Conservation (phyloP, 2,329 filamentous ascomycete species). For the Microdochium bolleyi region DNA sequence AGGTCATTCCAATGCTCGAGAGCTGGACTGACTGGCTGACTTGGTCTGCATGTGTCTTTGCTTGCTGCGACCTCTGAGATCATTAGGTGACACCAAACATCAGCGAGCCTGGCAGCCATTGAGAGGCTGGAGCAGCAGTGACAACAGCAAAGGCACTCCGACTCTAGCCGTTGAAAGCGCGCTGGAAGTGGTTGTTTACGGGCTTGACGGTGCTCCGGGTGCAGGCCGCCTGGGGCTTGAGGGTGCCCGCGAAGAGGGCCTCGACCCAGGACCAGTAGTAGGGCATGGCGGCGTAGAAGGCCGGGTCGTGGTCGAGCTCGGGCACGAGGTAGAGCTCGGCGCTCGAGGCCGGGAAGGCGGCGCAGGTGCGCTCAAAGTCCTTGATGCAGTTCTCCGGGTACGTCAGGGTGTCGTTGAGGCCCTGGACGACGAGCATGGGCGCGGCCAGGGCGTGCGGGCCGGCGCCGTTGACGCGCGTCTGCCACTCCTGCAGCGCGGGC, state of each 20-base stretch:
- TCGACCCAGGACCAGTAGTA: neutral
- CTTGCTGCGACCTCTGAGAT: no score
- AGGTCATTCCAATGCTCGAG: no score
- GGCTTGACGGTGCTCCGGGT: neutral
- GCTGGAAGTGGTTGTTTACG: neutral
- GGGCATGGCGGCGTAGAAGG: neutral
- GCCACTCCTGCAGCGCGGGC: neutral
- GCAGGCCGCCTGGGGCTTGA: neutral
- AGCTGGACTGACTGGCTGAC: no score
- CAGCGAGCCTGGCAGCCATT: no score
- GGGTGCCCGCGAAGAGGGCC: neutral
- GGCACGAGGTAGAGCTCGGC: neutral
- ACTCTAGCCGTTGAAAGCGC: neutral
- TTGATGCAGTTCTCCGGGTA: neutral
- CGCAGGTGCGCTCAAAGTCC: conserved; percentile 7
- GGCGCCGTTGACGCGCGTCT: conserved; percentile 6
- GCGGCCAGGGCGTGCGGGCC: conserved; percentile 8
- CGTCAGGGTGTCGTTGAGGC: conserved; percentile 8
- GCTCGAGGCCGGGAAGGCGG: conserved; percentile 1
- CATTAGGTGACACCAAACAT: no score
- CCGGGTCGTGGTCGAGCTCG: neutral
- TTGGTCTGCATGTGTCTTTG: no score
- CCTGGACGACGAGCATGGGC: conserved; percentile 14
- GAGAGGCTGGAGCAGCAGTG: no score
- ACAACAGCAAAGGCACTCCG: no score